Evolutionary conservation across 2,329 filamentous ascomycete species (phyloP).

Genomic region (Dactylellina cionopaga): DNA sequence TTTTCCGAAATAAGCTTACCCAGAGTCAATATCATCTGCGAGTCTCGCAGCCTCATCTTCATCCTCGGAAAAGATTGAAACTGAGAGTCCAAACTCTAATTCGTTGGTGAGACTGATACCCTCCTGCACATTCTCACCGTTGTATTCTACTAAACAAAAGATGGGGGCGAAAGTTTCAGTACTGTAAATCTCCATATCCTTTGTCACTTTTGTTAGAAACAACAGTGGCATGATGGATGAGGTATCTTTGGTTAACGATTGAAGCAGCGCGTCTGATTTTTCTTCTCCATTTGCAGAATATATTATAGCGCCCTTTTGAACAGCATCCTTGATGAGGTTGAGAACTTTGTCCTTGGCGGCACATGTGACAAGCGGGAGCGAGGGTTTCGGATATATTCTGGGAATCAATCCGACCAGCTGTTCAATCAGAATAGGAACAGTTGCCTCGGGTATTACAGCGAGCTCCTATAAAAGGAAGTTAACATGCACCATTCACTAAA

Average conservation of each 20-base stretch:
- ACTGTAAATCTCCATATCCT: slow-evolving; percentile 78
- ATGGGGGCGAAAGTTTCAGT: slow-evolving; percentile 82
- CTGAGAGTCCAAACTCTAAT: slow-evolving; percentile 78
- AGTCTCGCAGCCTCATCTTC: slow-evolving; percentile 69
- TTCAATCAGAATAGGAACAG: slow-evolving; percentile 58
- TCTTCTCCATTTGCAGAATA: slow-evolving; percentile 8
- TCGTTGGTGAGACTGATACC: slow-evolving; percentile 80
- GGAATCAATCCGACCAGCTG: slow-evolving; percentile 61
- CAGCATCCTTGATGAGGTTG: slow-evolving; percentile 32
- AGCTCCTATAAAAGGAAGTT: no score
- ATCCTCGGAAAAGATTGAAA: slow-evolving; percentile 78
- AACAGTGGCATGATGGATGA: slow-evolving; percentile 68
- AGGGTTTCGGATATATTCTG: slow-evolving; percentile 17
- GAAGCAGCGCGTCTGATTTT: not conserved
- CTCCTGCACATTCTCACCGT: slow-evolving; percentile 74
- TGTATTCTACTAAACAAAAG: slow-evolving; percentile 73
- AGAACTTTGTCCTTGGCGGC: slow-evolving; percentile 22
- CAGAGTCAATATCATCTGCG: slow-evolving; percentile 73
- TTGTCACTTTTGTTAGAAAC: slow-evolving; percentile 73
- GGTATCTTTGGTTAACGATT: not conserved
- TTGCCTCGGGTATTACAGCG: slow-evolving; percentile 59
- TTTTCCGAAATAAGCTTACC: no score
- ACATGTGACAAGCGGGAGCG: slow-evolving; percentile 34
- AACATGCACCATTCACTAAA: no score
- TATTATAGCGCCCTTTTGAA: slow-evolving; percentile 60